Evolutionary conservation across 78 protist genomes (phyloP).

Genomic region (Mantamonas sphyraenae): DNA sequence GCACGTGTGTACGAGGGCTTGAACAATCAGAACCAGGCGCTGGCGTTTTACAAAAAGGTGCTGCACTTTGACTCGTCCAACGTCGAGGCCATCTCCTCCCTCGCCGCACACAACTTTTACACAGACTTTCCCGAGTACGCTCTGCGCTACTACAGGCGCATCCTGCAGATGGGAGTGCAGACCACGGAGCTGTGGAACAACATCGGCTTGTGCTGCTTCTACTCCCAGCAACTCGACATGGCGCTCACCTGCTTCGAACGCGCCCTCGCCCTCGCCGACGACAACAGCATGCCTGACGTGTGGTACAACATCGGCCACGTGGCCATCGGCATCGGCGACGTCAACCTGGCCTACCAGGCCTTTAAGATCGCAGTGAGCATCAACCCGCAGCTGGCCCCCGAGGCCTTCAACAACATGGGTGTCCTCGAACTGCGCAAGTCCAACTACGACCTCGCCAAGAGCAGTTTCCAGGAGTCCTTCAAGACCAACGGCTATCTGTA

Average conservation of each 20-base stretch:
- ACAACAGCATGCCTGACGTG: slow-evolving; percentile 43
- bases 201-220: slow-evolving; percentile 68
- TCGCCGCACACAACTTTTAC: slow-evolving; percentile 65
- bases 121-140: slow-evolving; percentile 65
- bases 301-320: slow-evolving; percentile 76
- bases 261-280: slow-evolving; percentile 53
- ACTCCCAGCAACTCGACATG: slow-evolving; percentile 64
- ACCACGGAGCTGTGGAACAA: slow-evolving; percentile 66
- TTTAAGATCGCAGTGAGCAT: slow-evolving; percentile 36
- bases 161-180: slow-evolving; percentile 58
- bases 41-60: slow-evolving; percentile 18
- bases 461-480: slow-evolving; percentile 25
- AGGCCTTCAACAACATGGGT: slow-evolving; percentile 42
- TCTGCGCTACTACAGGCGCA: slow-evolving; percentile 41
- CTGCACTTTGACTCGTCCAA: slow-evolving; percentile 26
- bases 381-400: slow-evolving; percentile 42
- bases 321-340: slow-evolving; percentile 74
- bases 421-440: slow-evolving; percentile 51
- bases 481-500: slow-evolving; percentile 7
- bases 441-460: slow-evolving; percentile 39
- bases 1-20: slow-evolving; percentile 60
- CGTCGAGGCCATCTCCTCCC: slow-evolving; percentile 70
- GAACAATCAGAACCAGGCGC: slow-evolving; percentile 5
- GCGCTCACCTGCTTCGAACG: slow-evolving; percentile 56
- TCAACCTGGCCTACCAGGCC: slow-evolving; percentile 67